Conservation (phyloP, 805 yeast genomes). For the Pichia californica region DNA sequence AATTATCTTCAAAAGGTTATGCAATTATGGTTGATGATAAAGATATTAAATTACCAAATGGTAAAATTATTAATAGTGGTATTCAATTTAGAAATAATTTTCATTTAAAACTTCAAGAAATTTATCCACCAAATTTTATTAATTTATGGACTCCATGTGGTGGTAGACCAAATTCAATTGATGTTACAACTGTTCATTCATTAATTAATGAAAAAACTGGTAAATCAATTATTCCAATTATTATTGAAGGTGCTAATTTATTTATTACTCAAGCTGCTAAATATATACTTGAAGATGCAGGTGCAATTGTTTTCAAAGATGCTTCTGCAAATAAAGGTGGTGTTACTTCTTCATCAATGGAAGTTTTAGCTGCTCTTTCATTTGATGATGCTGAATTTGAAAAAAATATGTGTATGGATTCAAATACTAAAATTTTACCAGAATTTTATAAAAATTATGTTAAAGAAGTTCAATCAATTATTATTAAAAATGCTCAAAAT, state of each 20-base stretch:
- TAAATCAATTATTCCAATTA: constrained; percentile 69
- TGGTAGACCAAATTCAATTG: constrained; percentile 96
- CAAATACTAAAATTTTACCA: constrained; percentile 49
- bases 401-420: constrained; percentile 68
- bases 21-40: constrained; percentile 79
- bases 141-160: constrained; percentile 97
- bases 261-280: constrained; percentile 94
- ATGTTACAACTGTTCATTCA: constrained; percentile 68
- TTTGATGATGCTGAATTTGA: constrained; percentile 81
- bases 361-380: constrained; percentile 89
- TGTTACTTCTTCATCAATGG: constrained; percentile 93
- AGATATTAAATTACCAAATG: constrained; percentile 73
- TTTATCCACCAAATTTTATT: constrained; percentile 49
- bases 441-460: constrained; percentile 80
- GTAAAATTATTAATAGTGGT: constrained; percentile 72
- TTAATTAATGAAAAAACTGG: constrained; percentile 74
- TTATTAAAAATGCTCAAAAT: constrained; percentile 68
- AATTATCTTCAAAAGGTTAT: constrained; percentile 71
- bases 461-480: constrained; percentile 67
- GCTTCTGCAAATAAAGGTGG: constrained; percentile 98
- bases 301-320: constrained; percentile 84
- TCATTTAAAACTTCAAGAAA: constrained; percentile 68
- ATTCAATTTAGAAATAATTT: constrained; percentile 84
- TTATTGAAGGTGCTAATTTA: constrained; percentile 96
- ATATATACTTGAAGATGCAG: constrained; percentile 77